Percentiles rank a stretch among this genome's conserved stretches.
These are phyloP conservation scores for Lepiota brunneoincarnata DNA, from an alignment of 768 basidiomycete genomes.

Conservation along the genomic window DNA sequence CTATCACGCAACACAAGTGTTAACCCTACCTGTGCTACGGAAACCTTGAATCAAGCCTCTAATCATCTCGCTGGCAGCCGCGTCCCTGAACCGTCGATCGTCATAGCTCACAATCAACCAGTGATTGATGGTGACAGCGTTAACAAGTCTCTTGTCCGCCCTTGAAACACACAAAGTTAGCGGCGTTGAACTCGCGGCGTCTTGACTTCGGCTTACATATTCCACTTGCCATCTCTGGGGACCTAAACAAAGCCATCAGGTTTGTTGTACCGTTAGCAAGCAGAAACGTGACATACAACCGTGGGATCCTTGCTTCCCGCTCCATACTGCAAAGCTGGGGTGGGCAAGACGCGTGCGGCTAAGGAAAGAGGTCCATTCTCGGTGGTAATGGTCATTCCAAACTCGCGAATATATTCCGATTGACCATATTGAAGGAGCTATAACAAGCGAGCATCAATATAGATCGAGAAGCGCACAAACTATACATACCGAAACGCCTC, in stretches of 20 bases:
- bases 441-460: neutral
- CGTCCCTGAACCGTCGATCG: constrained; percentile 45
- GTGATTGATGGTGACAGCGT: constrained; percentile 45
- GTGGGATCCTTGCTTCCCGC: constrained; percentile 44
- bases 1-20: constrained; percentile 25
- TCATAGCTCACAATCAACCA: constrained; percentile 73
- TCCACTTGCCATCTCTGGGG: constrained; percentile 73
- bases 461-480: neutral
- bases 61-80: constrained; percentile 22
- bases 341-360: constrained; percentile 52
- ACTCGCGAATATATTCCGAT: constrained; percentile 68
- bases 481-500: constrained; percentile 45
- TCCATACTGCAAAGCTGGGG: constrained; percentile 70
- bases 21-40: constrained; percentile 53
- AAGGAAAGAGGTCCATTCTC: constrained; percentile 46
- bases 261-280: neutral
- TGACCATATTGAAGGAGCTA: constrained; percentile 64
- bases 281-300: constrained; percentile 40
- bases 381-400: constrained; percentile 60
- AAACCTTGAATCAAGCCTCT: constrained; percentile 54
- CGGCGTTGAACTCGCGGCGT: constrained; percentile 22
- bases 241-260: constrained; percentile 36
- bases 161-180: constrained; percentile 45
- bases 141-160: constrained; percentile 67
- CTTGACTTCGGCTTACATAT: constrained; percentile 49